phyloP scores from a whole-genome alignment of 2,329 filamentous ascomycete genomes.

The Geosmithia putterillii region DNA sequence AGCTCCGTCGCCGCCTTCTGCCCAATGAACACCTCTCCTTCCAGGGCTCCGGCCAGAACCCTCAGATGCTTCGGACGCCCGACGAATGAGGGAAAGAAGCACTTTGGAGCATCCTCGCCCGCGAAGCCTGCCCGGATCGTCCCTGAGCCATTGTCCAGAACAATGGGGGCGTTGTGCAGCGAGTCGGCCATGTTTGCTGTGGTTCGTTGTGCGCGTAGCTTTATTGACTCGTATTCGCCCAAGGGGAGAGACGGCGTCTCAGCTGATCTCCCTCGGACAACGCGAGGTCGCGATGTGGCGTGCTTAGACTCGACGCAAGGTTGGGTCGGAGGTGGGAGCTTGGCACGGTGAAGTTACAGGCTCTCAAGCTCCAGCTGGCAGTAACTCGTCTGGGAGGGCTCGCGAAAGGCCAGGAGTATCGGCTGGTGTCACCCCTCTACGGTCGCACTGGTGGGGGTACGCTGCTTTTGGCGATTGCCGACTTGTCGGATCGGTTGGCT shows the following conservation, averaged over 20 bases:
- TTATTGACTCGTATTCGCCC: not conserved
- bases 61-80: conserved; percentile 90
- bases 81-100: conserved; percentile 94
- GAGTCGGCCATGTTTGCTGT: conserved; percentile 37
- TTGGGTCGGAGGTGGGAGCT: conserved; percentile 1
- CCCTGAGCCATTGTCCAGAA: conserved; percentile 96
- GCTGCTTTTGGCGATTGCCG: not conserved
- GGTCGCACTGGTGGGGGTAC: not conserved
- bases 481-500: not conserved
- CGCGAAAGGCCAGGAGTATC: too few species aligned
- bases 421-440: not conserved
- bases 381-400: not conserved
- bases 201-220: not conserved
- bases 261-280: not conserved
- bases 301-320: not conserved
- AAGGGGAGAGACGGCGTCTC: not conserved
- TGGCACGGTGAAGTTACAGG: not conserved
- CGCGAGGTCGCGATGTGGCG: not conserved
- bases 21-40: conserved; percentile 96
- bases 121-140: conserved; percentile 96
- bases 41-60: conserved; percentile 88
- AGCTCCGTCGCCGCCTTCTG: conserved; percentile 78
- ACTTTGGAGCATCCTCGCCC: conserved; percentile 90
- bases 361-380: not conserved
- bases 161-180: conserved; percentile 94